A percentile compares a stretch with the other conserved stretches of the same genome.
These are phyloP conservation scores for Fusarium multiceps DNA, from an alignment of 2,329 filamentous ascomycete genomes.

Conservation along the genomic window DNA sequence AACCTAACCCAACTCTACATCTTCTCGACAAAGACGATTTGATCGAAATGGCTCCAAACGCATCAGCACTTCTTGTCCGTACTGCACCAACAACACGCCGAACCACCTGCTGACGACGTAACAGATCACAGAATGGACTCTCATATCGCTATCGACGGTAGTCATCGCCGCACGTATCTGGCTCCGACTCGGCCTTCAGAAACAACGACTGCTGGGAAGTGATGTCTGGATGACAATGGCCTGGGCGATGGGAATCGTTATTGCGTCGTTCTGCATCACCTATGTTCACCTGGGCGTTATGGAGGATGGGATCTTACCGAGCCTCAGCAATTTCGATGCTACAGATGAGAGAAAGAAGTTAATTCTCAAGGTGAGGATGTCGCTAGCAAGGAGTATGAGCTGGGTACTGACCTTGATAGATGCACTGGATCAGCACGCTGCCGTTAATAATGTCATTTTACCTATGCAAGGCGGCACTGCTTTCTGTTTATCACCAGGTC, in stretches of 20 bases:
- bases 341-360: neutral
- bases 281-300: constrained; percentile 15
- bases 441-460: constrained; percentile 31
- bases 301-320: constrained; percentile 2
- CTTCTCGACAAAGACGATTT: neutral
- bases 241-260: constrained; percentile 10
- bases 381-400: fast-evolving
- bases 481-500: constrained; percentile 21
- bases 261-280: neutral
- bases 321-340: neutral
- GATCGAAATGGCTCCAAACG: neutral
- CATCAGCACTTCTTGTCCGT: constrained; percentile 16
- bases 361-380: neutral
- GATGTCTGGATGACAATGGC: constrained; percentile 24
- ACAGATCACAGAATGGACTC: constrained; percentile 24
- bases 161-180: constrained; percentile 32
- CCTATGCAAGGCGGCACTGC: constrained; percentile 27
- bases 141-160: constrained; percentile 16
- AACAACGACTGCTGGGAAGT: constrained; percentile 16
- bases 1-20: neutral
- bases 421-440: constrained; percentile 25
- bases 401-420: neutral
- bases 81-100: too few relatives aligned
- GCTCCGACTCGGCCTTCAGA: constrained; percentile 29
- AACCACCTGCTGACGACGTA: neutral